Conservation (phyloP, 2,329 filamentous ascomycete species). For the Aureobasidium leucospermi region DNA sequence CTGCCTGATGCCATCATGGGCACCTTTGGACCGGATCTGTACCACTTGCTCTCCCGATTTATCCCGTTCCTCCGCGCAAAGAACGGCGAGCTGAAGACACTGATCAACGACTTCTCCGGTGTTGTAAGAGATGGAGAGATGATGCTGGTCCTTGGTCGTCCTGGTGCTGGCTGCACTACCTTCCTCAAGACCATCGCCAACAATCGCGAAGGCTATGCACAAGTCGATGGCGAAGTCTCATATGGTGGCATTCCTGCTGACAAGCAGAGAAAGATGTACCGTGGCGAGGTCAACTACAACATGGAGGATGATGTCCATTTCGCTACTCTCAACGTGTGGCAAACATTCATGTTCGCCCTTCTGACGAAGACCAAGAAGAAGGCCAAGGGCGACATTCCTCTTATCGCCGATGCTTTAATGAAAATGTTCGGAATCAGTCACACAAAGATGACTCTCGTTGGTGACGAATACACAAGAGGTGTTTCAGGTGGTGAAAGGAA, state of each 20-base stretch:
- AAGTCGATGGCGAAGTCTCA: conserved; percentile 60
- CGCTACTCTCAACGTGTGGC: conserved; percentile 66
- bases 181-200: conserved; percentile 72
- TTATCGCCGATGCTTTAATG: conserved; percentile 63
- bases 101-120: conserved; percentile 62
- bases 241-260: conserved; percentile 65
- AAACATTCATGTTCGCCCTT: conserved; percentile 68
- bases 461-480: conserved; percentile 65
- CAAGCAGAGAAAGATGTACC: conserved; percentile 60
- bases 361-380: conserved; percentile 67
- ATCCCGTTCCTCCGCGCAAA: conserved; percentile 45
- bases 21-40: conserved; percentile 75
- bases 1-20: conserved; percentile 67
- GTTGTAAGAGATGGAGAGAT: conserved; percentile 58
- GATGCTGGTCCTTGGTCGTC: conserved; percentile 65
- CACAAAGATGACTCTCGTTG: conserved; percentile 66
- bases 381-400: conserved; percentile 54
- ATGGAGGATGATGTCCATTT: conserved; percentile 71
- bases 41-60: conserved; percentile 52
- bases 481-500: conserved; percentile 76
- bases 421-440: conserved; percentile 75
- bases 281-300: conserved; percentile 73
- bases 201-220: conserved; percentile 57
- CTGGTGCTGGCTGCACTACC: conserved; percentile 67
- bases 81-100: conserved; percentile 42